Base-by-base conservation (phyloP, 495 filamentous ascomycete genomes). In the Neurospora discreta region DNA sequence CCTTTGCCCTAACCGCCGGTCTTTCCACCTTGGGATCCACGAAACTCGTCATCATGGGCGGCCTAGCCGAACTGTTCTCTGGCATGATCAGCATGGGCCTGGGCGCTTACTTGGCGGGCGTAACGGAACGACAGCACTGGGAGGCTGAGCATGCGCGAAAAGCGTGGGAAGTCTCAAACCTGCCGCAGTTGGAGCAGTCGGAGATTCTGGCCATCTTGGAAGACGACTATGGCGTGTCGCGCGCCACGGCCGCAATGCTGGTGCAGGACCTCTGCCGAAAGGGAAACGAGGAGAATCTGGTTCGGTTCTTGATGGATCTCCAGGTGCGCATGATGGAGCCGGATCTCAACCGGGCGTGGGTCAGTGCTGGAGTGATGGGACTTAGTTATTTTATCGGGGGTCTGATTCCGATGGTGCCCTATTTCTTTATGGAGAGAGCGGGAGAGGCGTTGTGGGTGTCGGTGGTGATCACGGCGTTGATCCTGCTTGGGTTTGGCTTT, bases 61-160 rank as follows among this genome's bases (percentile, higher is more conserved):
- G 89, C 1, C 78, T 90, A 1, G 89, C 89, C 4, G 89, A 90
- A 79, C 79, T 90, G n/a, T 86, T 89, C 74, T 82, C 83, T 10
- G 89, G 89, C 39, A 81, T 84, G 23, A 88, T 90, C 68, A 85
- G 82, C 8, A 90, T 90, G 89, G 89, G 89, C 0, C 78, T 90
- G 3, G 89, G 89, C 44, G 89, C 85, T 26, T 90, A 86, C 73
- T 76, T 87, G 8, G 85, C 85, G 8, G 80, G 84, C 15, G 78
- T 80, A 13, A 87, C 82, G 4, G 86, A 88, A 33, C 69, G 77
- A 41, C 78, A 84, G 40, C 82, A 83, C 74, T 87, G 85, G 75
- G 75, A 80, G 39, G 75, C 79, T 30, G 86, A 87, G 73, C 77
- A 84, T 72, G 71, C 70, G n/a, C 77, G 84, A 20, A 85, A 86